Evolutionary conservation across 495 filamentous ascomycete species (phyloP).

Genomic region (Lasiosphaeris hirsuta): DNA sequence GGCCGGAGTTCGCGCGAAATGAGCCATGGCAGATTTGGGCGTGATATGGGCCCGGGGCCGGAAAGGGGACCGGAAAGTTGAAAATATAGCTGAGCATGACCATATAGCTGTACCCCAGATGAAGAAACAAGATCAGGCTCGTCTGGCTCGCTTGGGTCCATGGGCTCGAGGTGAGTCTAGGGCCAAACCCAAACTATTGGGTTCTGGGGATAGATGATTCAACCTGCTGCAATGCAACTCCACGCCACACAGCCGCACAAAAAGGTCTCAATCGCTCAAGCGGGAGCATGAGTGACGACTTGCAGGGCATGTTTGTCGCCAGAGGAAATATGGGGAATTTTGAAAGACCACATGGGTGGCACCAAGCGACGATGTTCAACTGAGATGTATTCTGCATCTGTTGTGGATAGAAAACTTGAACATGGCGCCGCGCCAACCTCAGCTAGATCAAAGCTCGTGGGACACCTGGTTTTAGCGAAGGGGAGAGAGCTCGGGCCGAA

Average conservation of each 20-base stretch:
- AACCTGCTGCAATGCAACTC: background rate
- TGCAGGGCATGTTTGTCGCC: too few relatives aligned
- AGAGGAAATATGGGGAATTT: too few relatives aligned
- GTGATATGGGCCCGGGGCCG: background rate
- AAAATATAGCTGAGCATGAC: background rate
- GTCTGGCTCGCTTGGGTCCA: background rate
- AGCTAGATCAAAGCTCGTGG: background rate
- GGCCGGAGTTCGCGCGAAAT: background rate
- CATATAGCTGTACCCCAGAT: slow-evolving; percentile 1
- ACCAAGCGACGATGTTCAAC: too few relatives aligned
- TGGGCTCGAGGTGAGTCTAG: background rate
- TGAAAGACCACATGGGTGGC: too few relatives aligned
- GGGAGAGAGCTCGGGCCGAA: slow-evolving; percentile 2
- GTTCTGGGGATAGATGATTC: slow-evolving; percentile 2
- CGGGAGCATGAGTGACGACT: background rate
- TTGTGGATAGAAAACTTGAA: background rate
- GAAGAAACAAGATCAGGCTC: background rate
- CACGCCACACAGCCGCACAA: background rate
- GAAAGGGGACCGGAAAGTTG: background rate
- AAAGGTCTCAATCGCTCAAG: background rate
- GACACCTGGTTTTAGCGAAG: background rate
- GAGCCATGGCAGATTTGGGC: too few relatives aligned
- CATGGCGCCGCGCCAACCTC: background rate
- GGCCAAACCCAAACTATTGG: slow-evolving; percentile 12
- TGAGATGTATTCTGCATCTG: background rate